Evolutionary conservation across 1,139 yeast species (phyloP).

Genomic region (Geotrichum bryndzae): DNA sequence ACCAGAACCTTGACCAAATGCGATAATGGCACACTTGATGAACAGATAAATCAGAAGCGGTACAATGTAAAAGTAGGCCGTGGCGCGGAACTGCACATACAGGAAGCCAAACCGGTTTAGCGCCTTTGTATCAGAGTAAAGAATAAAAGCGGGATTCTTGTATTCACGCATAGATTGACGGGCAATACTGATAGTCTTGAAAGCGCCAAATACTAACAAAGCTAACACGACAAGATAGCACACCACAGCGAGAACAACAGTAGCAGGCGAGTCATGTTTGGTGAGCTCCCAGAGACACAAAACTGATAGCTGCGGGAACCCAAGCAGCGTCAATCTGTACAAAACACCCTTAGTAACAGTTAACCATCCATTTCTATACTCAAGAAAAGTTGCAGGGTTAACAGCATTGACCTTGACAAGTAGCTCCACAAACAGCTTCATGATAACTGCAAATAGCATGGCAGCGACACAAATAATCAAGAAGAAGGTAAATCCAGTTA

Average conservation of each 20-base stretch:
- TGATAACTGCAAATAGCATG: conserved; percentile 55
- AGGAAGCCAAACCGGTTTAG: conserved; percentile 87
- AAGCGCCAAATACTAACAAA: conserved; percentile 66
- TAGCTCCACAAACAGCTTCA: conserved; percentile 72
- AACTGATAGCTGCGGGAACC: conserved; percentile 79
- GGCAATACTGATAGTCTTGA: conserved; percentile 66
- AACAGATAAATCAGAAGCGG: conserved; percentile 61
- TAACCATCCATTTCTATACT: conserved; percentile 76
- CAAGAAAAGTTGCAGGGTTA: conserved; percentile 56
- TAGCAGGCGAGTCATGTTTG: conserved; percentile 75
- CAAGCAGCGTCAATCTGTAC: conserved; percentile 71
- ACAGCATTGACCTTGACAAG: conserved; percentile 54
- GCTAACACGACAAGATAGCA: conserved; percentile 52
- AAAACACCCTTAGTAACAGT: conserved; percentile 79
- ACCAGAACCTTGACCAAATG: conserved; percentile 74
- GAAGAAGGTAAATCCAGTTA: conserved; percentile 84
- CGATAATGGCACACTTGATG: conserved; percentile 75
- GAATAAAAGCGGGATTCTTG: conserved; percentile 86
- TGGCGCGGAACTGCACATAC: conserved; percentile 85
- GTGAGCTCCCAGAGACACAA: conserved; percentile 87
- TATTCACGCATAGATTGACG: conserved; percentile 62
- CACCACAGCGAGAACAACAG: conserved; percentile 69
- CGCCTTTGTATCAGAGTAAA: conserved; percentile 76
- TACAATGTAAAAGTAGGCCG: conserved; percentile 73
- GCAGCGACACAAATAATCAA: conserved; percentile 71